Conservation (phyloP, 2,329 filamentous ascomycete species). For the Thelonectria blattea region DNA sequence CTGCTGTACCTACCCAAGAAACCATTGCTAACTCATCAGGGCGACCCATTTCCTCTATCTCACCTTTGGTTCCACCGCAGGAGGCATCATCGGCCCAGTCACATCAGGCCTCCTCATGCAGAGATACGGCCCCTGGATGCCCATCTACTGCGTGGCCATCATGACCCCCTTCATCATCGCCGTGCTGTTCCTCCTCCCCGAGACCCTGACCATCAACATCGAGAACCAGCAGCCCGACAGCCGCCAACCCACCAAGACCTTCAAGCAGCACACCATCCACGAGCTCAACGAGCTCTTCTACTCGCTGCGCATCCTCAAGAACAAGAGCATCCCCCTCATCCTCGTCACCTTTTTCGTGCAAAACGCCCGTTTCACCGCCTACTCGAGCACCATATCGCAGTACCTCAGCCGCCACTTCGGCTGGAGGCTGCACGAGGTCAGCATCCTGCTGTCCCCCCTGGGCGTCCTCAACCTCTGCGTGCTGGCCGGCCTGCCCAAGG, state of each 20-base stretch:
- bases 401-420: constrained; percentile 53
- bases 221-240: constrained; percentile 25
- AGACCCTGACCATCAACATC: constrained; percentile 44
- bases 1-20: not conserved
- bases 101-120: constrained; percentile 48
- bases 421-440: constrained; percentile 51
- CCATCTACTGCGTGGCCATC: constrained; percentile 43
- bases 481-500: constrained; percentile 44
- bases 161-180: constrained; percentile 42
- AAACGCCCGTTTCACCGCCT: constrained; percentile 44
- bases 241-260: constrained; percentile 19
- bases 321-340: constrained; percentile 45
- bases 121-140: constrained; percentile 48
- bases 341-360: constrained; percentile 48
- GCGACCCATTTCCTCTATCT: constrained; percentile 51
- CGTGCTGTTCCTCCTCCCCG: constrained; percentile 47
- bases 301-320: constrained; percentile 45
- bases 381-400: constrained; percentile 47
- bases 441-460: constrained; percentile 49
- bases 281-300: constrained; percentile 42
- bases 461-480: constrained; percentile 48
- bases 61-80: constrained; percentile 48
- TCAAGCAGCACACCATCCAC: constrained; percentile 39
- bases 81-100: constrained; percentile 48
- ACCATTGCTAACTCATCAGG: constrained; percentile 29